Base-by-base conservation (phyloP, 768 basidiomycete genomes). In the Boletus eberwhitei region DNA sequence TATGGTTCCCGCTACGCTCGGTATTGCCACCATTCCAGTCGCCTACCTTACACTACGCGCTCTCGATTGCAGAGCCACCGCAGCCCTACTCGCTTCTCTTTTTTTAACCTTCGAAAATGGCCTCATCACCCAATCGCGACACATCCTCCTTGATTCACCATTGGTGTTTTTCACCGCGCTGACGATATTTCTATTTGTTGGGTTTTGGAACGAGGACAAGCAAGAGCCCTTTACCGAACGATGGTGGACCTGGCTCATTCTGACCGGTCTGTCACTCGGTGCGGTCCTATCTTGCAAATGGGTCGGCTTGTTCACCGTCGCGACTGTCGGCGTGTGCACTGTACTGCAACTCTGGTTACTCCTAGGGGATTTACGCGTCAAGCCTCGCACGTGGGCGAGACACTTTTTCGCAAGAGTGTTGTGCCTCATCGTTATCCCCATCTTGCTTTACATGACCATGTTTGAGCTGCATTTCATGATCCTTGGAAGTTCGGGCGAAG, bases 251-350 rank as follows among this genome's bases (percentile, higher is more conserved):
- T 96, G 93, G 89, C 86, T 98, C 32, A 73, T 80, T 13, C 78
- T 98, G 38, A 89, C 91, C 2, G 97, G 97, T 31, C 76, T 96
- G 14, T 84, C 88, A 0, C 85, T 99, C 24, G 97, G 97, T 36
- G 94, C 95, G 5, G 93, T 96, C 46, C 82, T 88, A 32, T 90
- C 87, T 64, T 93, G 92, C 77, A 99, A 98, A 71, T 98, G 96
- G 97, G 96, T 98, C 39, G 97, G 97, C 11, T 77, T 99, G 21
- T 98, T 99, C 75, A 98, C 95, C 14, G 93, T 98, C 62, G 94
- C 97, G 9, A 97, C 95, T 8, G 75, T 99, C 48, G 97, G 96
- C 14, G 65, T 88, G 34, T 86, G 85, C 64, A 97, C 94, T 2
- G 64, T 98, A 34, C 74, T 80, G 47, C 96, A 94, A 64, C 77